Evolutionary conservation across 2,329 filamentous ascomycete genomes (phyloP), one percentile per base, ranked within the genome.

Genomic region (Nemania serpens): DNA sequence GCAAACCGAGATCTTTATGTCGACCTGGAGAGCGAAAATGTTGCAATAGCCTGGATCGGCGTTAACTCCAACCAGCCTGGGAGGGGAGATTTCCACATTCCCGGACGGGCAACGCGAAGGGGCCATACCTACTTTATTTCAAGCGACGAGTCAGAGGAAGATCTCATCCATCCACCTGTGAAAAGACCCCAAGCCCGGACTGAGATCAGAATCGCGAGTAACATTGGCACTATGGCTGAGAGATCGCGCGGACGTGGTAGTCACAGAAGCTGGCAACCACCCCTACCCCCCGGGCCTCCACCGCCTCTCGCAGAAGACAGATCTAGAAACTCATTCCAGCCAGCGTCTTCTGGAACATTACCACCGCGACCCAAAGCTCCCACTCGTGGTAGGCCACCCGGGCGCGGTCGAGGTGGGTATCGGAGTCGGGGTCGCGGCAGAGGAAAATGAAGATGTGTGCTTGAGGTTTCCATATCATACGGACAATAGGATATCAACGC

Each of bases 1-100:
- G 70, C 73, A 46, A 85, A 84, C 65, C 75, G 78, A 15, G 73
- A 78, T 54, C 75, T 75, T 37, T 87, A 84, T 66, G 51, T 85
- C 25, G 81, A 87, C 68, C 69, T 76, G 5, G 66, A 75, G 9
- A 82, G 79, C 56, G 68, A 71, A 3, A 67, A 75, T 25, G 61
- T 72, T 7, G 75, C 79, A 42, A 77, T 84, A 50, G 69, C 71
- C 51, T 69, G 71, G 70, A 55, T 60, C 12, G 62, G 55, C 6
- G 39, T 69, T 20, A 62, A 66, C 48, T 15, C 22, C 3, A 36
- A 52, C 36, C 48, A 57, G 52, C 11, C 42, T 36, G 6, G 29
- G n/a, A 48, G 41, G 10, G 42, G 37, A 10, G 62, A 67, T 36
- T 70, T 73, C 42, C 69, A 71, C 36, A 67, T 73, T 55, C 68